These are phyloP conservation scores for Hamigera avellanea DNA, from an alignment of 495 filamentous ascomycete genomes.

Conservation along the genomic window DNA sequence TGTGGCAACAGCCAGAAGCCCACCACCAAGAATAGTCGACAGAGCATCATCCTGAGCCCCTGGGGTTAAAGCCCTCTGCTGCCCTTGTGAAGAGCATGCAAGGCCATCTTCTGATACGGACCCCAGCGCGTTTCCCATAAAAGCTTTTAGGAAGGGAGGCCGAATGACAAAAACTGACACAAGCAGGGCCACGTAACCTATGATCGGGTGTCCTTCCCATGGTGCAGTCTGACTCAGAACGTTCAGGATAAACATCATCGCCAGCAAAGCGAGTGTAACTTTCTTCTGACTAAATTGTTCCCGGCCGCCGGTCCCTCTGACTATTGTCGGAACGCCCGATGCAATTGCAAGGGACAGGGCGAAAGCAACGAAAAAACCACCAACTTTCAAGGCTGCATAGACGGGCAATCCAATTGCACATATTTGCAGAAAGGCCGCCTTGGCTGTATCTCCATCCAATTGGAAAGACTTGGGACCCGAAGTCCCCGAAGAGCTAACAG, in stretches of 20 bases:
- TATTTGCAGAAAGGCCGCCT: conserved; percentile 13
- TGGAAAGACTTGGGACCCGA: conserved; percentile 9
- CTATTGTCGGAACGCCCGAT: conserved; percentile 25
- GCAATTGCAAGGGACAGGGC: conserved; percentile 34
- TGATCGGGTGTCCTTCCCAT: conserved; percentile 19
- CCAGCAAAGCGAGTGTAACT: conserved; percentile 17
- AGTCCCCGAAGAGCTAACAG: conserved; percentile 1
- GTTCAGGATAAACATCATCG: conserved; percentile 14
- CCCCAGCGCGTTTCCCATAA: too few species aligned
- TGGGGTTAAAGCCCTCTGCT: conserved; percentile 5
- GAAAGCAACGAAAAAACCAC: conserved; percentile 41
- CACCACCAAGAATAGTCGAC: conserved; percentile 18
- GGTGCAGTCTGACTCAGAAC: conserved; percentile 22
- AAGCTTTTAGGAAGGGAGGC: conserved; percentile 23
- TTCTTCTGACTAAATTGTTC: conserved; percentile 20
- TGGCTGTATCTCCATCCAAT: conserved; percentile 7
- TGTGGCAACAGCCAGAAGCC: conserved; percentile 10
- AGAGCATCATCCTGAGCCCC: conserved; percentile 17
- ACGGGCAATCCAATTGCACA: conserved; percentile 39
- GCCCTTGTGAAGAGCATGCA: conserved; percentile 4
- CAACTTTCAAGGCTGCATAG: conserved; percentile 44
- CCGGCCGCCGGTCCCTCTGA: conserved; percentile 4
- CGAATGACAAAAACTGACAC: conserved; percentile 31
- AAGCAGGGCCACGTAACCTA: conserved; percentile 36
- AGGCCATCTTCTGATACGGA: too few species aligned